Evolutionary conservation across 1,284 basidiomycete species (phyloP).

Genomic region (Ceratorhiza oryzae-sativae): DNA sequence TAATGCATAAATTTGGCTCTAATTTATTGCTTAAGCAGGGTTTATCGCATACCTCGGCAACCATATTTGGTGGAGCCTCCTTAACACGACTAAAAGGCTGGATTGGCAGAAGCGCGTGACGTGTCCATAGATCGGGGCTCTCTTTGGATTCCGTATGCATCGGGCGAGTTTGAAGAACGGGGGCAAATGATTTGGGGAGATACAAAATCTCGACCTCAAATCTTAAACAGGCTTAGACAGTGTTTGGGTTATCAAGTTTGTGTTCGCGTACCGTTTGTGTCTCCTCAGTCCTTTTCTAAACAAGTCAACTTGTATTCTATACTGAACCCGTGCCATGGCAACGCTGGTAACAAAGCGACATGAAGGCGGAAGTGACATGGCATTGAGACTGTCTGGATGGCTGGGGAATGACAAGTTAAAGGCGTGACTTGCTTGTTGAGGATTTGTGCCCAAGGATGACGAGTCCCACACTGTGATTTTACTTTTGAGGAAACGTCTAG

Average conservation of each 20-base stretch:
- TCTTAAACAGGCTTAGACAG: not conserved
- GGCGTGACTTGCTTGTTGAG: not conserved
- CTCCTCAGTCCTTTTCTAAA: constrained; percentile 34
- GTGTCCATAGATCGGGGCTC: constrained; percentile 13
- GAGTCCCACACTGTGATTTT: constrained; percentile 20
- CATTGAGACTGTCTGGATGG: not conserved
- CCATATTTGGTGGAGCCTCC: constrained; percentile 1
- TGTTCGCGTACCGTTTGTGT: constrained; percentile 25
- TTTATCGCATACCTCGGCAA: constrained; percentile 12
- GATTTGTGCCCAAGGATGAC: not conserved
- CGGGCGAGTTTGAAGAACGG: constrained; percentile 9
- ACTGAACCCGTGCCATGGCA: constrained; percentile 14
- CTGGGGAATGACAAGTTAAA: constrained; percentile 20
- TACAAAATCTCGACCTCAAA: constrained; percentile 28
- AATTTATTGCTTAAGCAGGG: not conserved
- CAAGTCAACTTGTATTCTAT: constrained; percentile 33
- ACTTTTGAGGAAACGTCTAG: constrained; percentile 21
- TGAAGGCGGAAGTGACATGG: constrained; percentile 27
- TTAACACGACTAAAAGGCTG: constrained; percentile 14
- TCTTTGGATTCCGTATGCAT: constrained; percentile 21
- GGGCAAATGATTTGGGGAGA: constrained; percentile 33
- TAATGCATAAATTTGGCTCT: not conserved
- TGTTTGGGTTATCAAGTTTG: not conserved
- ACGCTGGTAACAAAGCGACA: not conserved
- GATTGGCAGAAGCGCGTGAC: constrained; percentile 19